A percentile compares a stretch with the other conserved stretches of the same genome.
Conservation (phyloP, 73 alveolate genomes). For the Vitrella brassicaformis region DNA sequence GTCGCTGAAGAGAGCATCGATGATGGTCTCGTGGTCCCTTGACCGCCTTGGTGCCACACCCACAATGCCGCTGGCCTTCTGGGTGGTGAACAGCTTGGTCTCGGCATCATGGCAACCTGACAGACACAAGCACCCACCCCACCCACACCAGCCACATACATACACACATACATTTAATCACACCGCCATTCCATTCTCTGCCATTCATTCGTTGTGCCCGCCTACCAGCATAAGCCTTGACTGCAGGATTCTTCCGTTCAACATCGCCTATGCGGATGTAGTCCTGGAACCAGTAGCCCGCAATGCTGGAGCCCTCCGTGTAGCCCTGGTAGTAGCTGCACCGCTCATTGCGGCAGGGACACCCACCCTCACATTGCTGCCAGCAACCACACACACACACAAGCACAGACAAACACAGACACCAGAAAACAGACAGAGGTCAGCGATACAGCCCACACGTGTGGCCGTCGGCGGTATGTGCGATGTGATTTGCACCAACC, state of each 20-base stretch:
- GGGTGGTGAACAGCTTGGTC: constrained; percentile 12
- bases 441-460: no score
- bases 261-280: constrained; percentile 28
- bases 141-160: no score
- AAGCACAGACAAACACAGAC: no score
- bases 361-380: not conserved
- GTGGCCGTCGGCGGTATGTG: no score
- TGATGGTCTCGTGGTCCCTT: not conserved
- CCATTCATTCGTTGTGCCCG: no score
- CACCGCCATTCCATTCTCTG: no score
- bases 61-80: constrained; percentile 26
- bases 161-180: no score
- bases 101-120: not conserved
- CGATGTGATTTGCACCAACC: no score
- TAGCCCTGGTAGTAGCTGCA: constrained; percentile 39
- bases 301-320: constrained; percentile 29
- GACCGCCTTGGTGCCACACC: not conserved
- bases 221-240: constrained; percentile 6
- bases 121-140: no score
- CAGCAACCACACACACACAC: not conserved
- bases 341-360: not conserved
- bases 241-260: constrained; percentile 20
- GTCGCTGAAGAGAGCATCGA: not conserved
- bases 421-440: no score
- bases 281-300: constrained; percentile 44